phyloP scores from a whole-genome alignment of 495 filamentous ascomycete genomes.

The Podospora fimiseda region DNA sequence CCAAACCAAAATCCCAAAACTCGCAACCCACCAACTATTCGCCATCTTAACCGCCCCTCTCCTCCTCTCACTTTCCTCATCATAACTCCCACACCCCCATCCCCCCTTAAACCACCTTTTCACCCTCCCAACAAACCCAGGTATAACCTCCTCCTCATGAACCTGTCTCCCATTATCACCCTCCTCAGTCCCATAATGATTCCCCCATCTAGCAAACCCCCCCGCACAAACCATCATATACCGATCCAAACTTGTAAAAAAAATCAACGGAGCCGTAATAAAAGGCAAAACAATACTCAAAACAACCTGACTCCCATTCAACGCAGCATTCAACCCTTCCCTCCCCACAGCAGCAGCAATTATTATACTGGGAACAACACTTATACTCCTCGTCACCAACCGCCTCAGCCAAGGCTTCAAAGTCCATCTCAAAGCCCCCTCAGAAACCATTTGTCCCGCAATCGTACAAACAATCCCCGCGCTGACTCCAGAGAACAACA shows the following conservation, averaged over 20 bases:
- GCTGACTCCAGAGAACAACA: conserved; percentile 47
- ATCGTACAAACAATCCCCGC: conserved; percentile 56
- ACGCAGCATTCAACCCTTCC: conserved; percentile 4
- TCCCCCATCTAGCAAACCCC: conserved; percentile 25
- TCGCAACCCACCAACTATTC: conserved; percentile 52
- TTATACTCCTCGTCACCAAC: conserved; percentile 52
- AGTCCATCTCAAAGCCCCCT: conserved; percentile 58
- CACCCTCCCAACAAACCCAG: neutral
- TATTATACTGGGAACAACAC: conserved; percentile 70
- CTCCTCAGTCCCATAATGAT: conserved; percentile 3
- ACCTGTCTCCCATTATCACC: conserved; percentile 14
- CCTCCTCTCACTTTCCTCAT: neutral
- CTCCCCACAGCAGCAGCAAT: conserved; percentile 59
- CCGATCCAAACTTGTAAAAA: conserved; percentile 72
- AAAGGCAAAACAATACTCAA: conserved; percentile 77
- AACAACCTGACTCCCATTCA: conserved; percentile 63
- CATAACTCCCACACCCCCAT: neutral
- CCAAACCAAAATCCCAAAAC: conserved; percentile 56
- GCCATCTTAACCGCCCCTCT: conserved; percentile 45
- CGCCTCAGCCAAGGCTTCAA: conserved; percentile 46
- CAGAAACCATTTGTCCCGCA: conserved; percentile 52
- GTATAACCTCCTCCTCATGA: conserved; percentile 1
- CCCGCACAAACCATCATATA: conserved; percentile 72
- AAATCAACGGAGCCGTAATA: conserved; percentile 75
- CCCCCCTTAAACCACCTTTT: neutral